Percentiles rank a stretch among this genome's conserved stretches.
phyloP scores from a whole-genome alignment of 495 filamentous ascomycete genomes.

The Penicillium longicatenatum region DNA sequence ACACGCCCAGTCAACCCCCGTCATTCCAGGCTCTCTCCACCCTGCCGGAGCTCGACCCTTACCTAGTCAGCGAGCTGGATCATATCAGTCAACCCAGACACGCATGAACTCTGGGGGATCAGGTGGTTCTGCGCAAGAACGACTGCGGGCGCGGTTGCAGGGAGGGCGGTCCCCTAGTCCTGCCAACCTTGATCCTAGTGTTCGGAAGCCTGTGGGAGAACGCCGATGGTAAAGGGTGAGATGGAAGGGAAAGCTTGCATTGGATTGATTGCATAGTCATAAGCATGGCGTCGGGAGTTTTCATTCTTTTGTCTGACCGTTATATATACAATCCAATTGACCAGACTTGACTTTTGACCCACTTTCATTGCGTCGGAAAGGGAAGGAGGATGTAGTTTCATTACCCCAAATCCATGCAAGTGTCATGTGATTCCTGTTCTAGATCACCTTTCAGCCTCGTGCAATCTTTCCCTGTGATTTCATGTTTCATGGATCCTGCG shows the following conservation, averaged over 20 bases:
- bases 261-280: conserved; percentile 21
- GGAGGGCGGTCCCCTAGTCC: conserved; percentile 51
- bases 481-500: neutral
- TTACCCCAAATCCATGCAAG: neutral
- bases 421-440: neutral
- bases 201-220: conserved; percentile 40
- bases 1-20: conserved; percentile 18
- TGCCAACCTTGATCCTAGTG: conserved; percentile 34
- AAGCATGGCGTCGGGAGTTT: conserved; percentile 31
- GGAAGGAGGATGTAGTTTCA: neutral
- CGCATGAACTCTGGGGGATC: conserved; percentile 35
- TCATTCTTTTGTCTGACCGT: neutral
- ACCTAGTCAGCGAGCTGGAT: conserved; percentile 71
- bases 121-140: conserved; percentile 61
- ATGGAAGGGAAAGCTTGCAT: conserved; percentile 2
- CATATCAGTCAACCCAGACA: conserved; percentile 58
- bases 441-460: neutral
- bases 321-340: neutral
- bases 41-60: conserved; percentile 56
- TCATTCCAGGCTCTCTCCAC: conserved; percentile 27
- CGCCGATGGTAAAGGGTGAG: conserved; percentile 14
- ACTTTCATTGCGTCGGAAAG: neutral
- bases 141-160: conserved; percentile 66
- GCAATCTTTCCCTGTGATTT: neutral
- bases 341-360: neutral